Evolutionary conservation across 768 basidiomycete species (phyloP).

Genomic region (Favolaschia claudopus): DNA sequence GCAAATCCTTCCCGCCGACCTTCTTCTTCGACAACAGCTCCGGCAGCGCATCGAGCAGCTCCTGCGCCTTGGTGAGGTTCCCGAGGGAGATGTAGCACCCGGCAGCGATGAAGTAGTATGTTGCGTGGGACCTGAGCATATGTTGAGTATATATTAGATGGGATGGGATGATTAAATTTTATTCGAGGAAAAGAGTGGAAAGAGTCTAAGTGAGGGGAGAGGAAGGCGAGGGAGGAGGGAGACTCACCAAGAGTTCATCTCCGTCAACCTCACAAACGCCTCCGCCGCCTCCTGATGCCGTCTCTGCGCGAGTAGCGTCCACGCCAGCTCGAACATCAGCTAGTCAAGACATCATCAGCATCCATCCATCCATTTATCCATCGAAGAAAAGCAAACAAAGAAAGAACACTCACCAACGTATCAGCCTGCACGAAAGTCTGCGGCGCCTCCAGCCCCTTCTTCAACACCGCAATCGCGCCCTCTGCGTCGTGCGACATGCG

Average conservation of each 20-base stretch:
- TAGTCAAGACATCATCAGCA: slow-evolving; percentile 30
- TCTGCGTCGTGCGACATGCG: slow-evolving; percentile 73
- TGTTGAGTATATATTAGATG: not conserved
- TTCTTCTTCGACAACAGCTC: slow-evolving; percentile 61
- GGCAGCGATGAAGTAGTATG: slow-evolving; percentile 81
- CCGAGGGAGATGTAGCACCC: slow-evolving; percentile 71
- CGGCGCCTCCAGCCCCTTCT: slow-evolving; percentile 59
- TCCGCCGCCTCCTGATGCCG: slow-evolving; percentile 74
- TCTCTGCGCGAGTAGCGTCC: slow-evolving; percentile 72
- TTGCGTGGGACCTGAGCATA: slow-evolving; percentile 72
- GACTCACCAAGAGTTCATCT: slow-evolving; percentile 73
- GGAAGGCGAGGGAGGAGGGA: not conserved
- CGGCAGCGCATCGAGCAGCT: slow-evolving; percentile 68
- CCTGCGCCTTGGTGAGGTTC: slow-evolving; percentile 64
- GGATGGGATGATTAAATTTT: not conserved
- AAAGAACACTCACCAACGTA: slow-evolving; percentile 57
- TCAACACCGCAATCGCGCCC: slow-evolving; percentile 70
- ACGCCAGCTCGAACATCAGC: slow-evolving; percentile 81
- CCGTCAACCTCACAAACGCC: slow-evolving; percentile 67
- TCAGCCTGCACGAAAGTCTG: slow-evolving; percentile 76
- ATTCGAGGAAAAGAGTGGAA: not conserved
- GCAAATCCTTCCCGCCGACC: slow-evolving; percentile 70
- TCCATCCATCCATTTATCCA: not conserved
- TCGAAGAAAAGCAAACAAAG: not conserved
- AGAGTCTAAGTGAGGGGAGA: too few relatives aligned